Evolutionary conservation across 129 eudicot species (phyloP), one percentile per base, ranked within the genome.

Genomic region (Artemisia tridentata): DNA sequence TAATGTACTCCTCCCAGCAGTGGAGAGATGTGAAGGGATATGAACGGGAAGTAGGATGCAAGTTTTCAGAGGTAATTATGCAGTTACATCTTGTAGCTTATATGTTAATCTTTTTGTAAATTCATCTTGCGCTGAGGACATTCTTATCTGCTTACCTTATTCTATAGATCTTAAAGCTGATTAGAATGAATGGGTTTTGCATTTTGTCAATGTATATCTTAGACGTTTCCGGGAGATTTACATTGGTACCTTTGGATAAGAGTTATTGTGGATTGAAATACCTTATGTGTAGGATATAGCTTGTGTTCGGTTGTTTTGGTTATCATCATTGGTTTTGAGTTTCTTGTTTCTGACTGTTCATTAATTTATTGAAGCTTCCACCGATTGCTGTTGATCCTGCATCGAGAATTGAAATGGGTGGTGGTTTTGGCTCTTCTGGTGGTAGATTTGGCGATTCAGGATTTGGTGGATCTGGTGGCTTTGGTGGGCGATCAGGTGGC

Each of bases 11-110:
- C 7, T 62, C 82, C 8, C 76, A 77, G 23, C 88, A 93, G 51
- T 55, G 54, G 60, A 87, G 98, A 81, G 95, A 91, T 27, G 87
- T 93, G 38, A 85, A 83, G 77, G 76, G 79, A 20, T 79, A 86
- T 29, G 96, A 88, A 68, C 88, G 95, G 11, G 96, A 92, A 48
- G 95, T 89, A 12, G 98, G 98, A 69, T 86, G 95, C 79, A 81
- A 75, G 50, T 93, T 93, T 74, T 20, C 31, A 1, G 92, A 89
- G 95, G 98, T 93, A 75, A 27, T 61, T 21, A 5, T 20, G 7
- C n/a, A 3, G 8, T 11, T 61, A 61, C 9, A 13, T 61, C 18
- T 7, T 61, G n/a, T 14, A 12, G 46, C 20, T 61, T 29, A 2
- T 23, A 60, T 61, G 19, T 15, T 7, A 5, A 27, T 4, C 14